Base-by-base conservation (phyloP, 2,329 filamentous ascomycete species). In the Pezicula carpinea region DNA sequence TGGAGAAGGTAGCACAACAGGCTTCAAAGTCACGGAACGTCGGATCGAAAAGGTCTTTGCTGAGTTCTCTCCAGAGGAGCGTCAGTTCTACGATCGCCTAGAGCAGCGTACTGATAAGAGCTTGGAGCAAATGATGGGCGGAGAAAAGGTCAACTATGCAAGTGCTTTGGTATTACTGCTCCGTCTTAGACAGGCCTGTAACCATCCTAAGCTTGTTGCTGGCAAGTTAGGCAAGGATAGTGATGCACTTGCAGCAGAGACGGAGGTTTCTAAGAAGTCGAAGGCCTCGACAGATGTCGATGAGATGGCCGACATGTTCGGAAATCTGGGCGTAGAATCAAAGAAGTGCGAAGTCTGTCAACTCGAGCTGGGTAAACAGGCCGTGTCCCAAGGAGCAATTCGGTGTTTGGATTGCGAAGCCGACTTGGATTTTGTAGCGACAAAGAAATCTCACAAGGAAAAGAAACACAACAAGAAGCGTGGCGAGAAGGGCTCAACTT, bases 91-190 rank as follows among this genome's bases (percentile, higher is more conserved):
- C 64, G 76, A 89, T 43, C 80, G 86, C 8, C 73, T 99, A 1
- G 88, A 95, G 60, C 77, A 83, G 50, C 83, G 93, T 31, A 91
- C 93, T 10, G 89, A 97, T 64, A 82, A 84, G 62, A 90, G 88
- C 58, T 78, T 99, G 43, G 83, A 95, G 59, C 80, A 83, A 64
- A 95, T 97, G 86, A 91, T 96, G 83, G 81, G 79, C 43, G 83
- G 81, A 6, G 82, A 75, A 22, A 83, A 88, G 61, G 72, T 91
- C 44, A 95, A 90, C 69, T 97, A 97, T 63, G 92, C 95, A 49
- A 95, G 90, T 59, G 93, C 93, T 15, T 80, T 99, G 61, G 91
- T 96, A 11, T 72, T 99, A 51, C 79, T 99, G n/a, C 72, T 99
- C 47, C 84, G 93, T 33, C 74, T 99, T 50, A 80, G 93, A 50